Conservation (phyloP, 345 rosid genomes). For the Gossypium longicalyx region DNA sequence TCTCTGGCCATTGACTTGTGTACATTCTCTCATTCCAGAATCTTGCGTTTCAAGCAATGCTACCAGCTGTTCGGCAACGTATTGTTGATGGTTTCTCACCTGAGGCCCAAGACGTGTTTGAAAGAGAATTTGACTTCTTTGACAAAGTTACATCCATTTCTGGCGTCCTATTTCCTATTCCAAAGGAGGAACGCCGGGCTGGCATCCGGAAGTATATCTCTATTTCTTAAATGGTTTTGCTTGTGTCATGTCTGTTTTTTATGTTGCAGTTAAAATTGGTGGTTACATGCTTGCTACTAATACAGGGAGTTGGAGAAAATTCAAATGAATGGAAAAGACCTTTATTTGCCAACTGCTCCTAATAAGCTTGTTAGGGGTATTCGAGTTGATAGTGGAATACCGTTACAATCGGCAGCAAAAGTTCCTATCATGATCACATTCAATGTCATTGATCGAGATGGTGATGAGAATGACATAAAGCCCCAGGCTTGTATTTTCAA, state of each 20-base stretch:
- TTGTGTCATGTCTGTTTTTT: constrained; percentile 3
- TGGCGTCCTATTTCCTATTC: constrained; percentile 67
- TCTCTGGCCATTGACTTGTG: constrained; percentile 11
- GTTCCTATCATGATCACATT: constrained; percentile 96
- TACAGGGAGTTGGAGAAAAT: constrained; percentile 92
- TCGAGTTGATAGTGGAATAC: constrained; percentile 92
- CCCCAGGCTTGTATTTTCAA: constrained; percentile 99
- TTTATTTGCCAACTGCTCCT: constrained; percentile 94
- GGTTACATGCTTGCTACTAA: constrained; percentile 15
- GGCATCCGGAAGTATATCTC: constrained; percentile 74
- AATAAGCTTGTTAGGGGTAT: constrained; percentile 87
- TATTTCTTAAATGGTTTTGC: constrained; percentile 7
- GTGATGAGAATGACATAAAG: constrained; percentile 51
- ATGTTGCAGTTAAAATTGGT: constrained; percentile 14
- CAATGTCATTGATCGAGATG: constrained; percentile 82
- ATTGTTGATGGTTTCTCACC: constrained; percentile 80
- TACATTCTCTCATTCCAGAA: constrained; percentile 47
- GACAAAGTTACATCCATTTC: constrained; percentile 95
- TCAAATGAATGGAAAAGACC: constrained; percentile 78
- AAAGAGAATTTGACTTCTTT: constrained; percentile 88
- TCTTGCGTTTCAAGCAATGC: constrained; percentile 63
- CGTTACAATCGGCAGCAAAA: constrained; percentile 95
- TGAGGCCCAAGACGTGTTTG: constrained; percentile 73
- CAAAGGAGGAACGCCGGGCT: constrained; percentile 96
- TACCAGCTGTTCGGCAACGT: constrained; percentile 77